Evolutionary conservation across 768 basidiomycete species (phyloP), one percentile per base, ranked within the genome.

Genomic region (Suillus hirtellus): DNA sequence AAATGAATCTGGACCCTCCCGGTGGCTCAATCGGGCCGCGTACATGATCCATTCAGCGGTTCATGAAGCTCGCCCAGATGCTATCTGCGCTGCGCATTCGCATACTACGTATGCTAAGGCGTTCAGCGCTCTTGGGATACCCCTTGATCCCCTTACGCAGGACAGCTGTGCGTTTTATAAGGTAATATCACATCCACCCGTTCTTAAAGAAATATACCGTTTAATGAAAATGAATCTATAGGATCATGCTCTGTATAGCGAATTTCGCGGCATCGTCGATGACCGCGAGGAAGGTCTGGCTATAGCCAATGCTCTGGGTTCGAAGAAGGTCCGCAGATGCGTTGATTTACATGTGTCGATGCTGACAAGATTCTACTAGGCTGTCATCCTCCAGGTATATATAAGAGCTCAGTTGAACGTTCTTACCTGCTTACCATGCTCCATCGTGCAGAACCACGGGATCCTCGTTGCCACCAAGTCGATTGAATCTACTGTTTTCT

Each of bases 11-110:
- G 73, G 75, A 19, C 74, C 76, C 1, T 68, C 65, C n/a, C 69
- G 71, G 37, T 59, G 73, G 31, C 72, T 78, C 64, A 80, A 80
- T 70, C 69, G 64, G 19, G 75, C 79, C 1, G 79, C 76, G 1
- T 79, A 77, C 67, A 70, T 78, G 65, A 78, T 80, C 59, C 76
- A 78, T 47, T 69, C 72, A n/a, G 73, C 70, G 0, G 67, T 78
- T 53, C 78, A 76, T 62, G 61, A 60, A 10, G 74, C 74, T 19
- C 75, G 78, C 14, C 75, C 78, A 0, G 79, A 80, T 59, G 71
- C 78, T 8, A 35, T 73, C 21, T 75, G 76, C 27, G 76, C 72
- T 21, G 74, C 73, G 0, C 78, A 79, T 63, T 71, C 73, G 34
- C 78, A 79, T 58, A 72, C 74, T 0, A 66, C 71, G 11, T 71